These are phyloP conservation scores for Tricholoma hemisulphureum DNA, from an alignment of 768 basidiomycete genomes.

Conservation along the genomic window DNA sequence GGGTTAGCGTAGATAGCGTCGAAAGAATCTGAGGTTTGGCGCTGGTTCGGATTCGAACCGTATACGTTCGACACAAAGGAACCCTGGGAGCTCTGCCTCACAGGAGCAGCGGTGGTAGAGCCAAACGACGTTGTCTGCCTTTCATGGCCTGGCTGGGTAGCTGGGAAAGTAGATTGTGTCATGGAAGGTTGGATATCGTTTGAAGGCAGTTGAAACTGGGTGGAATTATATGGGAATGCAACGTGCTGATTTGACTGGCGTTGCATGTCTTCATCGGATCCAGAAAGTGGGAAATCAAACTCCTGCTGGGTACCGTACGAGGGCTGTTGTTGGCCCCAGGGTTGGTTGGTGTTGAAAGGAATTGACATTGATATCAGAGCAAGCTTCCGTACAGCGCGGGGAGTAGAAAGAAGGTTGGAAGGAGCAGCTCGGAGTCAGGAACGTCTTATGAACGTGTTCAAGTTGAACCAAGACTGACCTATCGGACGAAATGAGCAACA, in stretches of 20 bases:
- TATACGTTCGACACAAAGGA: constrained; percentile 1
- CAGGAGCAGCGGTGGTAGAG: background rate
- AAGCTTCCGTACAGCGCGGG: constrained; percentile 16
- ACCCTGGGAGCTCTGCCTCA: constrained; percentile 1
- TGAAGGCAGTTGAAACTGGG: constrained; percentile 11
- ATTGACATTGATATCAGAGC: constrained; percentile 12
- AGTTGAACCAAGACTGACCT: background rate
- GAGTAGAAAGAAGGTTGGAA: constrained; percentile 2
- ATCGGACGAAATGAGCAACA: background rate
- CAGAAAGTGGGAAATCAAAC: constrained; percentile 13
- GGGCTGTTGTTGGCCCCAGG: constrained; percentile 18
- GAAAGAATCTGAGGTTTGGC: constrained; percentile 11
- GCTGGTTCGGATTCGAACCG: constrained; percentile 8
- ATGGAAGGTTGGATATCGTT: constrained; percentile 5
- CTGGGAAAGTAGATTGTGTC: constrained; percentile 7
- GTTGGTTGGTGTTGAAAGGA: constrained; percentile 11
- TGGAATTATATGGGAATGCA: constrained; percentile 12
- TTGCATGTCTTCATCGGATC: constrained; percentile 9
- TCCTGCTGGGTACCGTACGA: constrained; percentile 13
- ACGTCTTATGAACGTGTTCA: background rate
- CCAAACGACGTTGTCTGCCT: constrained; percentile 10
- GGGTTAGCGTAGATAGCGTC: constrained; percentile 7
- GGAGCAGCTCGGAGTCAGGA: constrained; percentile 2
- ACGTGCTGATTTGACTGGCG: background rate
- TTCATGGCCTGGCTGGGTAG: constrained; percentile 4